Base-by-base conservation (phyloP, 768 basidiomycete species). In the Flagelloscypha sp. region DNA sequence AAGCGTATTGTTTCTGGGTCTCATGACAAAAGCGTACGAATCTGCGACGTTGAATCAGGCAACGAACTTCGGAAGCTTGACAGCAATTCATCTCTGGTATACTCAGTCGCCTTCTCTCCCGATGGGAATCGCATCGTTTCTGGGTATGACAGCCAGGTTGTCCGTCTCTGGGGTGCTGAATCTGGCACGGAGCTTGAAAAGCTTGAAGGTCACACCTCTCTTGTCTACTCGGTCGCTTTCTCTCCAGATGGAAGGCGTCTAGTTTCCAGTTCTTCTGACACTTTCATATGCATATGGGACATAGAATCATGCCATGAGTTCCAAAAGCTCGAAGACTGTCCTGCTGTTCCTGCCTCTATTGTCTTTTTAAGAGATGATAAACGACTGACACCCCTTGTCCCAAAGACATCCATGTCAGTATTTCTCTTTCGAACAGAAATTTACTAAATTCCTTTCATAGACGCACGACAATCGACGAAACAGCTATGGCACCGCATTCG, bases 51-150 rank as follows among this genome's bases (percentile, higher is more conserved):
- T 9, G 13, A 27, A 27, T 9, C 25, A 27, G 25, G 25, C n/a
- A n/a, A n/a, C n/a, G n/a, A n/a, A n/a, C 24, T 41, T 28, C 21
- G 16, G 5, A 7, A 11, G 11, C n/a, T 43, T 11, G 27, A 12
- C 22, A 45, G 37, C 12, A 42, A 47, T 37, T n/a, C 15, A 9
- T 5, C 28, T 13, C 11, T 5, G 4, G 27, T 45, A 8, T 27
- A 5, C 3, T 41, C 42, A 24, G 72, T 92, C 3, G 89, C 86
- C 19, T 99, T 97, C 59, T 89, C 87, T 2, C 90, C 89, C 0
- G 93, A 95, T 50, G 90, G 90, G 10, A n/a, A 15, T 13, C 6
- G 27, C 5, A n/a, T 35, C 7, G 34, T 24, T 5, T 35, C 34
- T 35, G 34, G 34, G 6, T 24, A 7, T 24, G 34, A 35, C 22